These are phyloP conservation scores for Cyamopsis tetragonoloba DNA, from an alignment of 306 rosid species.

Conservation along the genomic window DNA sequence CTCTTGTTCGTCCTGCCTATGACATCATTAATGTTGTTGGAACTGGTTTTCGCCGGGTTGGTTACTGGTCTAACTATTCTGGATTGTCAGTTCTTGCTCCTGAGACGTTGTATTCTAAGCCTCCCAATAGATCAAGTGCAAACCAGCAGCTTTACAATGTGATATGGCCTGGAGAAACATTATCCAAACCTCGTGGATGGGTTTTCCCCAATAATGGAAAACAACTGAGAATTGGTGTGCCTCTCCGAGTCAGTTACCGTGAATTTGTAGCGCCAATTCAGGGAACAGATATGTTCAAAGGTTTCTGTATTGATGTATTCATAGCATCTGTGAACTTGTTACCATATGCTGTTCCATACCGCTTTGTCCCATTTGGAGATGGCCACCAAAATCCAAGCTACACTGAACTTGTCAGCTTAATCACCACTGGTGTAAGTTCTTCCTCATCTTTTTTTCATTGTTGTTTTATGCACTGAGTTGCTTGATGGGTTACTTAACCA, in stretches of 20 bases:
- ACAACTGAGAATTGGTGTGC: constrained; percentile 74
- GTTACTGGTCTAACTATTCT: constrained; percentile 97
- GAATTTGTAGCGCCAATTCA: constrained; percentile 63
- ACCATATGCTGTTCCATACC: constrained; percentile 83
- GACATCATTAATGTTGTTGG: constrained; percentile 78
- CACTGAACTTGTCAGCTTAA: constrained; percentile 55
- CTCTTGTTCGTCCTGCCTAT: constrained; percentile 72
- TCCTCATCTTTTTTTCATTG: too few species aligned
- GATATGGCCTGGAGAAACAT: constrained; percentile 95
- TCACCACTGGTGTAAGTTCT: constrained; percentile 74
- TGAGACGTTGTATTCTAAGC: constrained; percentile 64
- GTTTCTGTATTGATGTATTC: constrained; percentile 88
- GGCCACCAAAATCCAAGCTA: constrained; percentile 74
- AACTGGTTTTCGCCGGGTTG: constrained; percentile 62
- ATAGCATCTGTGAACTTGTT: constrained; percentile 69
- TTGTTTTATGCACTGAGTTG: too few species aligned
- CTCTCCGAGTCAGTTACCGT: constrained; percentile 60
- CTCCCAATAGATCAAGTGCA: constrained; percentile 71
- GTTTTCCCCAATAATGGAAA: constrained; percentile 90
- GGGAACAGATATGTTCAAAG: constrained; percentile 74
- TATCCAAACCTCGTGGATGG: constrained; percentile 86
- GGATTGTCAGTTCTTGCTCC: constrained; percentile 77
- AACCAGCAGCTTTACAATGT: constrained; percentile 56
- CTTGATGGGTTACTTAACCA: too few species aligned
- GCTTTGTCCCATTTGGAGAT: constrained; percentile 67